phyloP scores from a whole-genome alignment of 2,329 filamentous ascomycete genomes.

The Botryotinia calthae region DNA sequence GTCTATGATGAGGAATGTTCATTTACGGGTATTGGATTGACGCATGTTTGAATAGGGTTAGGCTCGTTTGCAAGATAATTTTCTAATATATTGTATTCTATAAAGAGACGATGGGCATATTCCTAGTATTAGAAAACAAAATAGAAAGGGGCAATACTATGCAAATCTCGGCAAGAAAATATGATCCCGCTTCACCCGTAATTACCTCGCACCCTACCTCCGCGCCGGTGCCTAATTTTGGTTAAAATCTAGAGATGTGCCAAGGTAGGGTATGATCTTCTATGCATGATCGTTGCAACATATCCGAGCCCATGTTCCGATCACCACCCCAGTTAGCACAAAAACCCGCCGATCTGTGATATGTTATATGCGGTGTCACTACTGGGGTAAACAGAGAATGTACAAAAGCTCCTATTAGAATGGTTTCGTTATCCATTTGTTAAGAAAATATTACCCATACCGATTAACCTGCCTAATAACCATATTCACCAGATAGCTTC shows the following conservation, averaged over 20 bases:
- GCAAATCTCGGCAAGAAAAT: background rate
- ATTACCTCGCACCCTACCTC: background rate
- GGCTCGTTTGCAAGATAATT: too few relatives aligned
- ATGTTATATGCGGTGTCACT: background rate
- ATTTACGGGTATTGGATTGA: conserved; percentile 18
- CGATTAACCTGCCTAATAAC: background rate
- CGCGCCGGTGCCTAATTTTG: background rate
- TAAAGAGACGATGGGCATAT: background rate
- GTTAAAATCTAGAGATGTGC: background rate
- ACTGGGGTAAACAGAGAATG: too few relatives aligned
- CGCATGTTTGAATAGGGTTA: background rate
- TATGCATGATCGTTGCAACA: background rate
- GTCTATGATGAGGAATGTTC: conserved; percentile 22
- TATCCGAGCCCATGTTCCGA: too few relatives aligned
- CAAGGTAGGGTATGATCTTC: background rate
- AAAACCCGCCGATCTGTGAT: too few relatives aligned
- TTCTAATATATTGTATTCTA: background rate
- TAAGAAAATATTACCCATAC: background rate
- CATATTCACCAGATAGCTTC: background rate
- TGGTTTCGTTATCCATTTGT: background rate
- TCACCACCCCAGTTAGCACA: background rate
- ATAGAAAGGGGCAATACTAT: background rate
- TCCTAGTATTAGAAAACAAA: background rate
- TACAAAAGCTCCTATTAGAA: background rate
- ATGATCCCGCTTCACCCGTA: background rate